Evolutionary conservation across 1,284 basidiomycete species (phyloP).

Genomic region (Ceratobasidium sp.): DNA sequence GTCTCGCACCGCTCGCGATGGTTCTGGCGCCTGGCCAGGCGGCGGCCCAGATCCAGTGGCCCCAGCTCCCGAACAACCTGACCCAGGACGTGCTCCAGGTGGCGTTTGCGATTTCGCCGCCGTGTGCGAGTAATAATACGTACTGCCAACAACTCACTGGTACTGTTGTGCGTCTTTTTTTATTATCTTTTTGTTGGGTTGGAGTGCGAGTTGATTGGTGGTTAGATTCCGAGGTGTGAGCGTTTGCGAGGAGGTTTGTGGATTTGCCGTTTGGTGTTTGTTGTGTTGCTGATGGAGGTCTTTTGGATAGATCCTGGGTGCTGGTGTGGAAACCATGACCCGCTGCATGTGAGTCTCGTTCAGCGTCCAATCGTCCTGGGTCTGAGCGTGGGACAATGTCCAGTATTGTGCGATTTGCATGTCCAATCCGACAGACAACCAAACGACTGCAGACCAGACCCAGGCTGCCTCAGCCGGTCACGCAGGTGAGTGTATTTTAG

Average conservation of each 20-base stretch:
- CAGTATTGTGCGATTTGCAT: constrained; percentile 48
- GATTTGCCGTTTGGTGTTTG: background rate
- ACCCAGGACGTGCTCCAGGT: constrained; percentile 43
- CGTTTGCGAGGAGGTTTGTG: constrained; percentile 28
- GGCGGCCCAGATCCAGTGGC: constrained; percentile 27
- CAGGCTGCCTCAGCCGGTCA: constrained; percentile 42
- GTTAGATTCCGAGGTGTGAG: constrained; percentile 42
- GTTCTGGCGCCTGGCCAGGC: constrained; percentile 2
- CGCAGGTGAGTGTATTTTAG: constrained; percentile 10
- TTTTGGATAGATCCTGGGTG: constrained; percentile 43
- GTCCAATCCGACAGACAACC: constrained; percentile 47
- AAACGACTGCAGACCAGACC: constrained; percentile 45
- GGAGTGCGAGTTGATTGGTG: background rate
- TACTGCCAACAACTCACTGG: constrained; percentile 25
- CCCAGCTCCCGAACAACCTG: constrained; percentile 38
- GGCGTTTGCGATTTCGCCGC: constrained; percentile 40
- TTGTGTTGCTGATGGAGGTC: background rate
- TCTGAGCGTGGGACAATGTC: background rate
- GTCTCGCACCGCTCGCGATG: constrained; percentile 3
- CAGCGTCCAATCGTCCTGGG: background rate
- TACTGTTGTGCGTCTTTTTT: constrained; percentile 33
- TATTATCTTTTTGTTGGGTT: background rate
- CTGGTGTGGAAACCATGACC: constrained; percentile 46
- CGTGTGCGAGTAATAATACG: constrained; percentile 38
- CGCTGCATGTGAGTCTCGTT: constrained; percentile 43